Base-by-base conservation (phyloP, 1,139 yeast genomes). In the Lodderomyces theae region DNA sequence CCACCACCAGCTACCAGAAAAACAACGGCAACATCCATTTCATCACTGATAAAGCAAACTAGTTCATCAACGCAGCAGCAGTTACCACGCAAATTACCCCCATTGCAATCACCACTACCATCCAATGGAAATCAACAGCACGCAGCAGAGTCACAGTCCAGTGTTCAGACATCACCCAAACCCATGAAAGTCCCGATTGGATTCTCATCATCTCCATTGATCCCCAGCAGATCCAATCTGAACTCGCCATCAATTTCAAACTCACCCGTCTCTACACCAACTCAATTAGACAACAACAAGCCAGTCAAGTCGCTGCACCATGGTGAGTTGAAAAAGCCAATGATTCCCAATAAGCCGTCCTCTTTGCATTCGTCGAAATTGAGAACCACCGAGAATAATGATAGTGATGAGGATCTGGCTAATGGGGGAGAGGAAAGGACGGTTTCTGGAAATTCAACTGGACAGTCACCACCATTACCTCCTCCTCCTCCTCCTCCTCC, bases 171-270 rank as follows among this genome's bases (percentile, higher is more conserved):
- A 16, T 23, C 42, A 3, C 57, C 63, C 8, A 53, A 61, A 2
- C 66, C 69, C 4, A 63, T 64, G n/a, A 66, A 68, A 1, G 52
- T 60, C 5, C 72, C 72, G 5, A 45, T 64, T 33, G 76, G 73
- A 8, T 70, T 69, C 42, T 56, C 70, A 4, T 49, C 68, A 0
- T 57, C 71, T 0, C 75, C 75, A 1, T 61, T 71, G 16, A 58
- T 70, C 24, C 75, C 29, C 4, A 25, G 29, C n/a, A 9, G 29
- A 4, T 25, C 29, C 16, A 25, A 25, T 25, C 58, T 70, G 5
- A 53, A 57, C 37, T 59, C 71, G 1, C 56, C 50, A 34, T 59
- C 71, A 5, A 52, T 56, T 1, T 59, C 66, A 1, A 65, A 70
- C 7, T 35, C 42, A 3, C 31, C 38, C 9, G 22, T 34, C 13